Evolutionary conservation across 768 basidiomycete genomes (phyloP), one percentile per base, ranked within the genome.

Genomic region (Serendipita indica): DNA sequence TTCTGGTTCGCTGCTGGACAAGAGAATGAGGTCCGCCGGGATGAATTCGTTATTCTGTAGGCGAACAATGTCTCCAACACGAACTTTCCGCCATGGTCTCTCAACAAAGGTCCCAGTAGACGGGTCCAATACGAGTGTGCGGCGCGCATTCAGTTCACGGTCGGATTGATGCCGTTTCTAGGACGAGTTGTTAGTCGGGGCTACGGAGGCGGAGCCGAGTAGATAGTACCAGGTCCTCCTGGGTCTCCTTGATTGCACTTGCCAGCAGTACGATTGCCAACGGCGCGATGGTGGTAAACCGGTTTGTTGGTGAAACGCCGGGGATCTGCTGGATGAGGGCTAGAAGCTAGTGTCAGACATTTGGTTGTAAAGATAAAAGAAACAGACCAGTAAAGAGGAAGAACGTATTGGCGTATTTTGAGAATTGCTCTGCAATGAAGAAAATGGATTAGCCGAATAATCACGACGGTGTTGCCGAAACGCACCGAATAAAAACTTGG

Each of bases 401-500:
- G 77, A 99, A 99, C 61, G 98, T 57, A 68, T 99, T 98, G 64
- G 96, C 94, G 69, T 97, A 97, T 80, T 96, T 90, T 41, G 89
- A 92, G 75, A 97, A 96, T 80, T 97, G 92, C 69, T 94, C 93
- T 94, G 71, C n/a, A n/a, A n/a, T n/a, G n/a, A n/a, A n/a, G n/a
- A 3, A 54, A 28, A 27, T 7, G 33, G 39, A 54, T 45, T 33
- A 27, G 13, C 25, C n/a, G 3, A 10, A 33, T 46, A 1, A 28
- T 18, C 6, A 22, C n/a, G 0, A 22, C 43, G 58, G 14, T 30
- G 18, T 25, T 33, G 3, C 18, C 32, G 59, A 18, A 30, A 32
- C 81, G 63, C 65, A 97, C 94, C 92, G 57, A 79, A 79, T 60
- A 99, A 71, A 72, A 98, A 99, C 71, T 97, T 97, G 35, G 90